phyloP scores from a whole-genome alignment of 2,329 filamentous ascomycete species.

The Boeremia exigua region DNA sequence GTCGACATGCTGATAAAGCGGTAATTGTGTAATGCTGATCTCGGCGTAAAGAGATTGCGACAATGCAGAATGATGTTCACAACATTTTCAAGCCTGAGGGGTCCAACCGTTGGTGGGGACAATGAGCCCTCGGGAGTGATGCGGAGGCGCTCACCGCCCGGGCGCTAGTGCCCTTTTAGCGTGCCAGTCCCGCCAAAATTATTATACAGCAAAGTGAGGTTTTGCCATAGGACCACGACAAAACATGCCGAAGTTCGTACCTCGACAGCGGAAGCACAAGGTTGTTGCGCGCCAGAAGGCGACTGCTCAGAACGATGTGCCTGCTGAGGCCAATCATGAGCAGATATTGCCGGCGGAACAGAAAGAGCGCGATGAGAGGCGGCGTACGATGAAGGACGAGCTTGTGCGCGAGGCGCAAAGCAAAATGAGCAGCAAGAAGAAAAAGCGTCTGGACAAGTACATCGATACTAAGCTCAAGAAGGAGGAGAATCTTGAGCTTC shows the following conservation, averaged over 20 bases:
- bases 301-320: conserved; percentile 48
- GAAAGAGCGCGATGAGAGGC: conserved; percentile 60
- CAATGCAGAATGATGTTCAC: neutral
- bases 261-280: conserved; percentile 65
- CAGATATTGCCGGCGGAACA: conserved; percentile 57
- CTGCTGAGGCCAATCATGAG: conserved; percentile 59
- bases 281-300: conserved; percentile 69
- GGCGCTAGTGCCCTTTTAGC: neutral
- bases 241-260: conserved; percentile 52
- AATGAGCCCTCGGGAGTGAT: conserved; percentile 12
- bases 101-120: conserved; percentile 4
- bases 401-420: conserved; percentile 59
- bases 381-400: conserved; percentile 60
- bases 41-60: neutral
- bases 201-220: conserved; percentile 15
- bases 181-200: conserved; percentile 44
- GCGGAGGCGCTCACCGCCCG: conserved; percentile 27
- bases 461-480: conserved; percentile 92
- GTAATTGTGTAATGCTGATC: neutral
- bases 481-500: conserved; percentile 84
- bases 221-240: neutral
- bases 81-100: neutral
- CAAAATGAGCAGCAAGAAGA: conserved; percentile 68
- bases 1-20: conserved; percentile 10
- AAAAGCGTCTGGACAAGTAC: conserved; percentile 72